A percentile compares a stretch with the other conserved stretches of the same genome.
Conservation (phyloP, 192 early-diverging fungal species). For the Rhizophlyctis rosea region DNA sequence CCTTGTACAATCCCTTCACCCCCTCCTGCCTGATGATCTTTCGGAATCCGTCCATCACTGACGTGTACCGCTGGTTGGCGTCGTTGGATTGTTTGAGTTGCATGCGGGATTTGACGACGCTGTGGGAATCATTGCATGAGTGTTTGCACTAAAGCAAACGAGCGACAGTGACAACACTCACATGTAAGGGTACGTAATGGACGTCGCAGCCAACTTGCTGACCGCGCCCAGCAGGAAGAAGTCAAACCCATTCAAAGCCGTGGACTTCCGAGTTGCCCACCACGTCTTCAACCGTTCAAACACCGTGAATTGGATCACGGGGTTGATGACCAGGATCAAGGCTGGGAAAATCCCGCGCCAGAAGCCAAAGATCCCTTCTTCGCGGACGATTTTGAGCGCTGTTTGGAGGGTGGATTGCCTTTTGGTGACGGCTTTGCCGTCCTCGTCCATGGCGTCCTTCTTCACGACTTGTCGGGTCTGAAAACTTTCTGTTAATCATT, state of each 20-base stretch:
- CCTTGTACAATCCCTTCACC: slow-evolving; percentile 66
- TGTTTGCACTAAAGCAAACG: background rate
- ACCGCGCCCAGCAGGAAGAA: slow-evolving; percentile 96
- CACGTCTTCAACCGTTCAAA: slow-evolving; percentile 90
- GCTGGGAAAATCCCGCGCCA: slow-evolving; percentile 93
- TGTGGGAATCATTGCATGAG: slow-evolving; percentile 16
- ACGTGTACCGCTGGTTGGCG: slow-evolving; percentile 72
- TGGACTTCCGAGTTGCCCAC: slow-evolving; percentile 44
- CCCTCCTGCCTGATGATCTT: slow-evolving; percentile 93
- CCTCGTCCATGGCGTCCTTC: slow-evolving; percentile 59
- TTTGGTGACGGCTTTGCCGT: slow-evolving; percentile 38
- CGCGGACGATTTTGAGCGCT: slow-evolving; percentile 75
- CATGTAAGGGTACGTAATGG: slow-evolving; percentile 98
- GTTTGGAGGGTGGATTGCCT: slow-evolving; percentile 45
- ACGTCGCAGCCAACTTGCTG: slow-evolving; percentile 91
- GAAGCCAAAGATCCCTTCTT: slow-evolving; percentile 84
- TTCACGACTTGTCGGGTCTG: slow-evolving; percentile 85
- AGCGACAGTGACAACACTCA: slow-evolving; percentile 41
- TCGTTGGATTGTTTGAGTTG: slow-evolving; percentile 82
- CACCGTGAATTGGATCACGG: slow-evolving; percentile 98
- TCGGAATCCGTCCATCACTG: slow-evolving; percentile 80
- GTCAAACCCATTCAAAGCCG: slow-evolving; percentile 73
- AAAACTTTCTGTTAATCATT: slow-evolving; percentile 1
- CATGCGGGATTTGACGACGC: slow-evolving; percentile 96
- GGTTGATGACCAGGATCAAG: slow-evolving; percentile 97